Evolutionary conservation across 192 early-diverging fungal genomes (phyloP), one percentile per base, ranked within the genome.

Genomic region (Podila verticillata): DNA sequence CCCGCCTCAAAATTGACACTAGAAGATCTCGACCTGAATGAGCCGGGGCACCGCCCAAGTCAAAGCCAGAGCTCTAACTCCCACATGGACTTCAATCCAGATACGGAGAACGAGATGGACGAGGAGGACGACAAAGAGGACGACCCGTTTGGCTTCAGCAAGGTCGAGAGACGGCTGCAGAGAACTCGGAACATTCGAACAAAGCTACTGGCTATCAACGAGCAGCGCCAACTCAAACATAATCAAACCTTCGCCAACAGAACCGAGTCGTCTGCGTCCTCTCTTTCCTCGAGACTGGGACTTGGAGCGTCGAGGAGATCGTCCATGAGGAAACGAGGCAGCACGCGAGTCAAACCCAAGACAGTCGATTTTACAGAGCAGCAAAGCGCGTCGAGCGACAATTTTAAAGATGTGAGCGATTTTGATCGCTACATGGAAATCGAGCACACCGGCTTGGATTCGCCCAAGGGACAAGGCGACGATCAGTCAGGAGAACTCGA

Each of bases 131-230:
- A 70, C 7, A 32, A 64, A 20, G 66, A 58, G 7, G 66, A 68
- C 24, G 74, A 75, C 28, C 74, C 74, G 0, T 75, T 75, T 70
- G 74, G 74, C 20, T 75, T 75, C 44, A 17, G 63, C 31, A 70
- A 70, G 29, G 74, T 49, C 7, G 63, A 75, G 4, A 51, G 67
- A 35, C n/a, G 57, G 17, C 63, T 69, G 17, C 39, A 59, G 7
- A 34, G 34, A 34, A 61, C 39, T 12, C 44, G 44, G 32, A 47
- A 44, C 28, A 9, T 48, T n/a, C 54, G 63, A 22, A 56, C 54
- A 10, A 75, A 65, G 28, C 74, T 54, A 13, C 24, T 67, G 26
- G 51, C 73, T 19, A 68, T 75, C 31, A 75, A 75, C 36, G 72
- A 66, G 28, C 35, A 36, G 5, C 32, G n/a, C 35, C 8, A 24